Conservation (phyloP, 805 yeast species). For the Ogataea nitratoaversa region DNA sequence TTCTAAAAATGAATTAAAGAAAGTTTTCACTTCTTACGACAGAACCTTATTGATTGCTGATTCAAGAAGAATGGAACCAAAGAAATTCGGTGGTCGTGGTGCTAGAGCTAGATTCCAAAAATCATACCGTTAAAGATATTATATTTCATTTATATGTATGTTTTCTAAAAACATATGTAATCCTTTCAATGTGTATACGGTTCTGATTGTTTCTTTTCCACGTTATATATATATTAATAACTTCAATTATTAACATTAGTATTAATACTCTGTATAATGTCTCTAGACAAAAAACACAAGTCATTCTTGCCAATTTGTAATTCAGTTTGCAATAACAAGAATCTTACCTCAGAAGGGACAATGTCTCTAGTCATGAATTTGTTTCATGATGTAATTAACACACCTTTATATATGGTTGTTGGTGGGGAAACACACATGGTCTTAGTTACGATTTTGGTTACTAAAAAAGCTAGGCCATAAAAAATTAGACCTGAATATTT, state of each 20-base stretch:
- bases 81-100: conserved; percentile 99
- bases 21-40: conserved; percentile 96
- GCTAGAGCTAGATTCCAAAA: conserved; percentile 99
- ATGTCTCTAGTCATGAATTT: too few relatives aligned
- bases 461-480: too few relatives aligned
- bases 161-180: neutral
- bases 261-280: too few relatives aligned
- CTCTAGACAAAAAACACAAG: too few relatives aligned
- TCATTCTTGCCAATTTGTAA: too few relatives aligned
- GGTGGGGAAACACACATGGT: too few relatives aligned
- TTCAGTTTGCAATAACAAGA: too few relatives aligned
- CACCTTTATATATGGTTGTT: too few relatives aligned
- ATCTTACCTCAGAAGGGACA: too few relatives aligned
- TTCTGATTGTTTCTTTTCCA: neutral
- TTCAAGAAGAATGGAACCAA: conserved; percentile 99
- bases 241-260: neutral
- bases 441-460: too few relatives aligned
- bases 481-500: too few relatives aligned
- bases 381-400: too few relatives aligned
- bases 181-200: neutral
- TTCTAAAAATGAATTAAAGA: conserved; percentile 98
- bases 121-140: conserved; percentile 87
- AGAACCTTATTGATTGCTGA: conserved; percentile 99
- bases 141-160: neutral
- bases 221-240: neutral